Evolutionary conservation across 2,329 filamentous ascomycete genomes (phyloP).

Genomic region (Monilinia fructigena): DNA sequence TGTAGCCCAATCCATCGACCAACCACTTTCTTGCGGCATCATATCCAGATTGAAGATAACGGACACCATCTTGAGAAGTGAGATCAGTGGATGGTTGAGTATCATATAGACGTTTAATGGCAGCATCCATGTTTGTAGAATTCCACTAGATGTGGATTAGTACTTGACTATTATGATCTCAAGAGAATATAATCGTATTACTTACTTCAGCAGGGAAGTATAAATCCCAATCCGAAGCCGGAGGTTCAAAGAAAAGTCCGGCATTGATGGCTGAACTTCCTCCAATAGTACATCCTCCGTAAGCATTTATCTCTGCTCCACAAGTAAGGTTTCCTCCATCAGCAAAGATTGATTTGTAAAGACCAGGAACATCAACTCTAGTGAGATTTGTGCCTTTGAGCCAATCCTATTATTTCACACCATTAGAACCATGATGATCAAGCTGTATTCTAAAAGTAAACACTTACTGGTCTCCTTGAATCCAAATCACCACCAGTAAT

Average conservation of each 20-base stretch:
- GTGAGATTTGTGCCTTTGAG: conserved; percentile 48
- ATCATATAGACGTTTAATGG: conserved; percentile 46
- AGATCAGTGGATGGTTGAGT: conserved; percentile 47
- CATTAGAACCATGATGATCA: neutral
- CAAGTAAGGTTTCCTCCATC: conserved; percentile 46
- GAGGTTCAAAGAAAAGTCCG: conserved; percentile 53
- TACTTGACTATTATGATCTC: neutral
- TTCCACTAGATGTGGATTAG: conserved; percentile 45
- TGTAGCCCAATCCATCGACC: conserved; percentile 49
- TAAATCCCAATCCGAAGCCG: conserved; percentile 52
- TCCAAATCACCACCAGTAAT: conserved; percentile 48
- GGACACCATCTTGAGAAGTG: conserved; percentile 47
- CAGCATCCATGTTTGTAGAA: conserved; percentile 48
- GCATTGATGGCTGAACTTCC: conserved; percentile 55
- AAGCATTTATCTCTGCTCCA: conserved; percentile 44
- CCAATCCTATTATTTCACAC: conserved; percentile 40
- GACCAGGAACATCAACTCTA: conserved; percentile 53
- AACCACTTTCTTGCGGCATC: conserved; percentile 50
- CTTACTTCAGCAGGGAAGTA: conserved; percentile 46
- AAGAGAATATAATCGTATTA: neutral
- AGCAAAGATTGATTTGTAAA: conserved; percentile 51
- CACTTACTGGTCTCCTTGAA: conserved; percentile 40
- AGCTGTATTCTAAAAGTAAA: neutral
- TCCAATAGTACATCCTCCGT: conserved; percentile 52
- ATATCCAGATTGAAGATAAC: conserved; percentile 50